A percentile compares a stretch with the other conserved stretches of the same genome.
Evolutionary conservation across 1,284 basidiomycete genomes (phyloP).

Genomic region (Leccinum pallidistipes): DNA sequence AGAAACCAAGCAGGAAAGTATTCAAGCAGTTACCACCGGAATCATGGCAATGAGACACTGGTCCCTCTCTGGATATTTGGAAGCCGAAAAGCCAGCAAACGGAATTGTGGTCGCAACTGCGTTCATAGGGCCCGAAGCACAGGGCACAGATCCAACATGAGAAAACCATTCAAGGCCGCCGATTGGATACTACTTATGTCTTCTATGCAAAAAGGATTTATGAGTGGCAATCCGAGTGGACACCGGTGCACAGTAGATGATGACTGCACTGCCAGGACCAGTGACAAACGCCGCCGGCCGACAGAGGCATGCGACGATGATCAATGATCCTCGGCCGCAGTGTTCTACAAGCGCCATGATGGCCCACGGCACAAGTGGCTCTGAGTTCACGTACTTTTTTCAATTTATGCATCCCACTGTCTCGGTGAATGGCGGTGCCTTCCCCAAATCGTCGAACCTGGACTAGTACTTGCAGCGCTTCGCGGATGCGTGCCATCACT

Average conservation of each 20-base stretch:
- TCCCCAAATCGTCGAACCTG: no score
- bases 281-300: background rate
- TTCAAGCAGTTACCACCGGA: background rate
- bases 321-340: background rate
- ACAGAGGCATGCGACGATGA: background rate
- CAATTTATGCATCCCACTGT: background rate
- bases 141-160: background rate
- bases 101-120: background rate
- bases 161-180: background rate
- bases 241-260: background rate
- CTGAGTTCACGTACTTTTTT: background rate
- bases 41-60: background rate
- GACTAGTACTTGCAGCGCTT: no score
- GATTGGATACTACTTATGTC: background rate
- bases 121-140: background rate
- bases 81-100: background rate
- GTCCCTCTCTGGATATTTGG: background rate
- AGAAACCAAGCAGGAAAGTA: conserved; percentile 4
- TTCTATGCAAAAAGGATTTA: background rate
- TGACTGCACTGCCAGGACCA: background rate
- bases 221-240: background rate
- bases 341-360: no score
- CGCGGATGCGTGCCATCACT: no score
- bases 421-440: no score
- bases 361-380: background rate